Percentiles rank a stretch among this genome's conserved stretches.
Conservation (phyloP, 83 land plant species). For the Thuja plicata region DNA sequence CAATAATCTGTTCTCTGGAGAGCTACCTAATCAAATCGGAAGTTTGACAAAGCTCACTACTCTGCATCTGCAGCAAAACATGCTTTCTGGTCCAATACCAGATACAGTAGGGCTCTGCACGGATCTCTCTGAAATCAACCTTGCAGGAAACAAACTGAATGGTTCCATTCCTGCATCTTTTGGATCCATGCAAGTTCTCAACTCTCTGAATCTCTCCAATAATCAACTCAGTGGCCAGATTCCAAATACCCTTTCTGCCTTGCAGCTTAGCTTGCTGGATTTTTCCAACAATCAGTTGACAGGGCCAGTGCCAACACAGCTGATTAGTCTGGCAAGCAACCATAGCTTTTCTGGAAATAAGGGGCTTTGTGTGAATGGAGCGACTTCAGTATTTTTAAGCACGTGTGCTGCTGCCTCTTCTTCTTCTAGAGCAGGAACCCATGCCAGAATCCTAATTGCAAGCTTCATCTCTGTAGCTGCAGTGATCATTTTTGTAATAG, state of each 20-base stretch:
- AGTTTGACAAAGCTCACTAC: background rate
- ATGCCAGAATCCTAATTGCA: background rate
- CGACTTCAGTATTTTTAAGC: background rate
- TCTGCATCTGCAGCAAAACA: slow-evolving; percentile 12
- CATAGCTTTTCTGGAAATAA: slow-evolving; percentile 28
- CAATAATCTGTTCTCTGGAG: slow-evolving; percentile 27
- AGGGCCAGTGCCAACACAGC: slow-evolving; percentile 31
- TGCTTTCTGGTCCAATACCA: slow-evolving; percentile 23
- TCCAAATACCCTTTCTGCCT: slow-evolving; percentile 21
- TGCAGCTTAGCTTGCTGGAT: slow-evolving; percentile 30
- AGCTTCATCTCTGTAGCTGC: background rate
- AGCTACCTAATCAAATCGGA: slow-evolving; percentile 24
- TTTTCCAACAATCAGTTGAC: slow-evolving; percentile 33
- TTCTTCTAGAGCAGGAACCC: background rate
- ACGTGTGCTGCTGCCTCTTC: slow-evolving; percentile 4
- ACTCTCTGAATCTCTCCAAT: slow-evolving; percentile 34
- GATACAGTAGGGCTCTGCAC: slow-evolving; percentile 13
- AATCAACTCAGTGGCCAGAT: slow-evolving; percentile 40
- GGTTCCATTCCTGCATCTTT: slow-evolving; percentile 32
- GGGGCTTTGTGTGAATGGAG: slow-evolving; percentile 21
- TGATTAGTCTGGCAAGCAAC: slow-evolving; percentile 19
- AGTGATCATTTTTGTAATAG: background rate
- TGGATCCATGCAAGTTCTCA: slow-evolving; percentile 20
- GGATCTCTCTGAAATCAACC: slow-evolving; percentile 17
- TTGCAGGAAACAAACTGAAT: slow-evolving; percentile 23